Base-by-base conservation (phyloP, 352 stramenopile species). In the Globisporangium perplexum region DNA sequence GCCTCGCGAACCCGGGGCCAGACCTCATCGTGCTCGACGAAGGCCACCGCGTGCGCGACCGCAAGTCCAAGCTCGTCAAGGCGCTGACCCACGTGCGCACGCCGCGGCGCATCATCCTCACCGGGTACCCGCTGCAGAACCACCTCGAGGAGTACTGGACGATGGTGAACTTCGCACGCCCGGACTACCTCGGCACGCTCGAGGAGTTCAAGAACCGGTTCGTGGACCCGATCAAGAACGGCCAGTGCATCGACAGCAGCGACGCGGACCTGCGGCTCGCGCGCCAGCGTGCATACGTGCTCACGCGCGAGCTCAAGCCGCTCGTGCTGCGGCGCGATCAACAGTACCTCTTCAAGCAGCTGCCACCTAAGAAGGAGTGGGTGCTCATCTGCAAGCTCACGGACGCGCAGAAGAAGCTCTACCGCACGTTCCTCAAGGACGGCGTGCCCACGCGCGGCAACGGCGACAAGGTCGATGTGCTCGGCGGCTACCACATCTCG, bases 101-200 rank as follows among this genome's bases (percentile, higher is more conserved):
- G 7, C 76, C 82, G 41, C 76, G 83, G n/a, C 77, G 94, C 12
- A 88, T 98, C 48, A 89, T 98, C 7, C 63, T 98, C 11, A 98
- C 93, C 2, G 95, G 95, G 5, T 98, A 97, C 38, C 95, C 95
- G 17, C 71, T 98, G 50, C 94, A 98, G 57, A 98, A 98, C 57
- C 95, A 98, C 63, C 59, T 98, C 45, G 85, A 96, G 45, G 88
- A 96, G 65, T 96, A 96, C 63, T 96, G 84, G 83, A 95, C 83
- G 11, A 95, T 96, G 85, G 85, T 96, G 28, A 93, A 95, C 47
- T 96, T 96, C 60, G 85, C 85, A 4, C 69, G 86, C 28, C 86
- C 83, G 0, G 71, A 92, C 53, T 95, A 84, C 46, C 54, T 97
- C 5, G 82, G 79, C 24, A 86, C 78, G 1, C 57, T 90, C 39